Base-by-base conservation (phyloP, 2,329 filamentous ascomycete genomes). In the Aschersonia sp. region DNA sequence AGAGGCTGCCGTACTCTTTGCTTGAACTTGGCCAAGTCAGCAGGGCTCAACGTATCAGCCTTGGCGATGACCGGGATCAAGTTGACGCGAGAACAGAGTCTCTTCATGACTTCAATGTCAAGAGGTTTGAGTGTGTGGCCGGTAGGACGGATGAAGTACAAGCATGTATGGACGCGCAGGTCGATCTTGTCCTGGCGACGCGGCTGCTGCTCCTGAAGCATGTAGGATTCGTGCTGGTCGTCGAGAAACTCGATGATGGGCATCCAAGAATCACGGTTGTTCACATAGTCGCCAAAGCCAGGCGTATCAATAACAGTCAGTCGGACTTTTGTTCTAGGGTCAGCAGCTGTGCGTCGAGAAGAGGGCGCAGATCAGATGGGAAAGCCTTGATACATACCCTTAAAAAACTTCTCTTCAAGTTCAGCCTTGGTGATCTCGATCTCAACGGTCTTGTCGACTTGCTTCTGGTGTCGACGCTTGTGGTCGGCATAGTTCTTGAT, bases 401-500 rank as follows among this genome's bases (percentile, higher is more conserved):
- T 98, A 84, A 98, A 98, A 78, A 98, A 98, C 76, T 98, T 98
- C 83, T 98, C 92, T 73, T 98, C 92, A 54, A 98, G 75, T 75
- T 98, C 92, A 50, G 92, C 92, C 79, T 98, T 98, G 68, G 92
- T 98, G 66, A 98, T 98, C 71, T 98, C 92, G 59, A 98, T 98
- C 75, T 98, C 94, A 55, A 98, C 92, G 9, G 92, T 98, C 80
- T 97, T 97, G 75, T 98, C 92, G 58, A 97, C 81, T 76, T 98
- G 92, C 81, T 98, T 98, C 72, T 92, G 87, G 71, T 98, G 92
- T 64, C 92, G 87, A 70, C 88, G 86, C 79, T 95, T 95, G 80
- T 98, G 90, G 71, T 98, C 92, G 78, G 92, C 92, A 69, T 98
- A 98, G 79, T 97, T 98, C 79, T 98, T 98, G 80, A 98, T 98